Evolutionary conservation across 106 monocot genomes (phyloP), one percentile per base, ranked within the genome.

Genomic region (Dioscorea zingiberensis): DNA sequence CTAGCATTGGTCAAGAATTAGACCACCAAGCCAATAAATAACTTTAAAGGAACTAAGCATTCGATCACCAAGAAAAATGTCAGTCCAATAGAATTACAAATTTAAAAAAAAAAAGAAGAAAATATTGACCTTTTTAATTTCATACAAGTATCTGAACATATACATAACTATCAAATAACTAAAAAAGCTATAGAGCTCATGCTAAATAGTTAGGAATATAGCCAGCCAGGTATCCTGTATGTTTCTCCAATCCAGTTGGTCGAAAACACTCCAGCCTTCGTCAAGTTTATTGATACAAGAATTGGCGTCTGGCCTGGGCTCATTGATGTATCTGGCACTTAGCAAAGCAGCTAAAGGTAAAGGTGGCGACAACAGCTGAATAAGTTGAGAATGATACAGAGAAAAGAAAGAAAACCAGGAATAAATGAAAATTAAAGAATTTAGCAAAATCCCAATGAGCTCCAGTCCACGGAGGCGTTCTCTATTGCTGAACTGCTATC

Each of bases 401-500:
- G 19, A 19, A 51, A 19, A 51, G 51, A 51, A 19, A 51, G 51
- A 16, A 51, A 51, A 51, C 51, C 51, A 51, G 51, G 51, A 63
- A 63, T 17, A 0, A 63, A 61, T 38, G 30, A 61, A 61, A 61
- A 13, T 29, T 29, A 61, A 61, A 29, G 27, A 29, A 61, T 29
- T 13, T 17, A 17, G 17, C 38, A 26, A 32, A 18, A 61, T 32
- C 29, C 61, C 79, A 59, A 74, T 23, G 57, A 63, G 18, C 47
- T 17, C 65, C 44, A 14, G 25, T 69, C 55, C 59, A 45, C 55
- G 44, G n/a, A 1, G 2, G 46, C 24, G 1, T 28, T 7, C 0
- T 46, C 6, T 6, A 21, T 17, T 1, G 27, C 27, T 1, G 44
- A 13, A 38, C 38, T 6, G 44, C 60, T 66, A 7, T 93, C 90